Conservation (phyloP, 768 basidiomycete species). For the Tulasnella sp. region DNA sequence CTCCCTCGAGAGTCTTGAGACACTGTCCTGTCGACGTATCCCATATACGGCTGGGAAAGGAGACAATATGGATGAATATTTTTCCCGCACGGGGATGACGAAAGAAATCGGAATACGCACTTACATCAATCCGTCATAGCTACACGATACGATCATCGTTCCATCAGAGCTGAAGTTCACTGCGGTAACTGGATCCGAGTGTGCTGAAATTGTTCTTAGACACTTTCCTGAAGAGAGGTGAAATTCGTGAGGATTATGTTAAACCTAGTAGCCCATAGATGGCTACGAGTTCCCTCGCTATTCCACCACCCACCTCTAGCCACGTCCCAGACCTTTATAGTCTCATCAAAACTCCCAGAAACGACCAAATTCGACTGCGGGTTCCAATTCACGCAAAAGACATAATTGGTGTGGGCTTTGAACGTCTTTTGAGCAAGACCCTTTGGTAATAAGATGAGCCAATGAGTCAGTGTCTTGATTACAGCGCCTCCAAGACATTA, state of each 20-base stretch:
- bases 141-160: slow-evolving; percentile 86
- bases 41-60: slow-evolving; percentile 76
- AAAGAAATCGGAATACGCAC: slow-evolving; percentile 26
- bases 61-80: neutral
- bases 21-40: slow-evolving; percentile 96
- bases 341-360: slow-evolving; percentile 93
- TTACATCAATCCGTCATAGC: slow-evolving; percentile 96
- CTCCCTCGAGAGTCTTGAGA: slow-evolving; percentile 92
- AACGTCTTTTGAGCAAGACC: slow-evolving; percentile 56
- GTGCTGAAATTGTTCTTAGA: slow-evolving; percentile 85
- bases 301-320: slow-evolving; percentile 55
- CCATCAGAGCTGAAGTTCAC: slow-evolving; percentile 94
- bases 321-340: slow-evolving; percentile 94
- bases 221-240: slow-evolving; percentile 50
- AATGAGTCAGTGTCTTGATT: slow-evolving; percentile 18
- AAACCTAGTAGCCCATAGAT: neutral
- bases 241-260: neutral
- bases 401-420: slow-evolving; percentile 84
- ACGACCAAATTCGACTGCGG: slow-evolving; percentile 85
- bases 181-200: slow-evolving; percentile 93
- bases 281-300: too few relatives aligned
- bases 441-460: too few relatives aligned
- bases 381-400: slow-evolving; percentile 89
- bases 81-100: neutral
- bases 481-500: neutral